A percentile compares a stretch with the other conserved stretches of the same genome.
Conservation (phyloP, 768 basidiomycete species). For the Jaapia argillacea region DNA sequence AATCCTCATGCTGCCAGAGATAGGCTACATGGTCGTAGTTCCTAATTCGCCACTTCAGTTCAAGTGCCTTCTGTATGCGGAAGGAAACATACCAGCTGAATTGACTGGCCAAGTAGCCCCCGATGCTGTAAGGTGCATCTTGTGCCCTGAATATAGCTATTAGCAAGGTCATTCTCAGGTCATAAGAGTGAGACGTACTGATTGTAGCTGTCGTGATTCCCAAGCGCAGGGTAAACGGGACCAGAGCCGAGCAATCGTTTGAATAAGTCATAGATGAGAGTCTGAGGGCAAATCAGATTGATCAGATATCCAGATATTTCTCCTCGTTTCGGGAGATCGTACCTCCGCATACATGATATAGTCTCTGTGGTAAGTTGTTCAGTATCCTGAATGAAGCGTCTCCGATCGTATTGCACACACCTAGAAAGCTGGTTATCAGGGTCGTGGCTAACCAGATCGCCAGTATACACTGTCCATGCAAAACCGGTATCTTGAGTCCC, state of each 20-base stretch:
- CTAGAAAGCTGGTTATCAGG: conserved; percentile 51
- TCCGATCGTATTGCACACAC: conserved; percentile 24
- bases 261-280: conserved; percentile 57
- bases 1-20: conserved; percentile 62
- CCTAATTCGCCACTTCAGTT: no score
- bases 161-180: neutral
- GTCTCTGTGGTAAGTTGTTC: no score
- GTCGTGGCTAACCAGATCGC: conserved; percentile 70
- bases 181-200: conserved; percentile 33
- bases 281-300: conserved; percentile 23
- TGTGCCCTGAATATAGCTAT: conserved; percentile 32
- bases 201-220: conserved; percentile 72
- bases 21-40: conserved; percentile 67
- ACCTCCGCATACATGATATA: conserved; percentile 60
- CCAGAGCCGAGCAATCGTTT: conserved; percentile 50
- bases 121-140: conserved; percentile 51
- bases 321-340: conserved; percentile 2
- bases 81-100: conserved; percentile 58
- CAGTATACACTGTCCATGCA: conserved; percentile 58
- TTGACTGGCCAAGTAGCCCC: conserved; percentile 42
- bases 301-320: neutral
- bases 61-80: no score
- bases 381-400: no score
- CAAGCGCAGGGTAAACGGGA: conserved; percentile 67
- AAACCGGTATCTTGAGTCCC: conserved; percentile 53